Base-by-base conservation (phyloP, 768 basidiomycete genomes). In the Calocybe cyanea region DNA sequence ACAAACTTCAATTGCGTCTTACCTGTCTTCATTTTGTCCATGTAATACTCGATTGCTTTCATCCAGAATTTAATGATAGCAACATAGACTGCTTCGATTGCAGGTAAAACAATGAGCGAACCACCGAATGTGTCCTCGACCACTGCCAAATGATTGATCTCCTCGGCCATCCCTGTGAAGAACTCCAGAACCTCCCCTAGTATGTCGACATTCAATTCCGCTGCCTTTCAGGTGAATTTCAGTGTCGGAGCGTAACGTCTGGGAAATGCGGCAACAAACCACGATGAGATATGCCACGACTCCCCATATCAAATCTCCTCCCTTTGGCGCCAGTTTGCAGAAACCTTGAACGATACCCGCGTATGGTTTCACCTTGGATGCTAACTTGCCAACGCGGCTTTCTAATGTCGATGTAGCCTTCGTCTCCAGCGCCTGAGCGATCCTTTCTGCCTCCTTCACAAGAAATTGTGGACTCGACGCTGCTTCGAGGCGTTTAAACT, bases 81-180 rank as follows among this genome's bases (percentile, higher is more conserved):
- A n/a, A n/a, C n/a, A n/a, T n/a, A n/a, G n/a, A n/a, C n/a, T 46
- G 30, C 13, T 17, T 39, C 38, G 21, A 46, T 31, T 3, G 34
- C 38, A 7, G 28, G 15, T 10, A 31, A 15, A 4, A 46, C 45
- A 15, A 46, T 37, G 11, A 18, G 10, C n/a, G 45, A 39, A 40
- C 19, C 2, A 15, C 1, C 18, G 19, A 46, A 46, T 2, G 45
- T 33, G 4, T 31, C 30, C 18, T 40, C 38, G 1, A n/a, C 14
- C 21, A 38, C 10, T 4, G 19, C 9, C 19, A 46, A 34, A 7
- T 33, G 18, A 18, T n/a, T n/a, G n/a, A n/a, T n/a, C n/a, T n/a
- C n/a, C n/a, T n/a, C n/a, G n/a, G n/a, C n/a, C n/a, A n/a, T n/a
- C n/a, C n/a, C n/a, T n/a, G n/a, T n/a, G n/a, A n/a, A n/a, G n/a